A percentile compares a stretch with the other conserved stretches of the same genome.
These are phyloP conservation scores for Xylariaceae sp. DNA, from an alignment of 2,329 filamentous ascomycete genomes.

Conservation along the genomic window DNA sequence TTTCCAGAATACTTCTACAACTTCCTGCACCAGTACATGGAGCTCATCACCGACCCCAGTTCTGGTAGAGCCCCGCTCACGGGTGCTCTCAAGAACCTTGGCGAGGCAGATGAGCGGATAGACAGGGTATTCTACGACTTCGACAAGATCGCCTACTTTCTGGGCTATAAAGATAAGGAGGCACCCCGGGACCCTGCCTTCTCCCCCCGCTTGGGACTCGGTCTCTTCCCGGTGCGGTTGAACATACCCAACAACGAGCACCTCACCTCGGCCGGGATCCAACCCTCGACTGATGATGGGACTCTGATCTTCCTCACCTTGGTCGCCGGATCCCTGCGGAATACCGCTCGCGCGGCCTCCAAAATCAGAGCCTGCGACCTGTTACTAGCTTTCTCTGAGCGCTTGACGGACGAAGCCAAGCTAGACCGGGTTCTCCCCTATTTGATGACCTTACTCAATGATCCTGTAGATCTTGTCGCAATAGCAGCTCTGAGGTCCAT, in stretches of 20 bases:
- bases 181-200: slow-evolving; percentile 23
- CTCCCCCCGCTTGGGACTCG: slow-evolving; percentile 43
- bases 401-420: slow-evolving; percentile 90
- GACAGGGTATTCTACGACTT: slow-evolving; percentile 91
- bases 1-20: slow-evolving; percentile 97
- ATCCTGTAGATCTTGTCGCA: slow-evolving; percentile 76
- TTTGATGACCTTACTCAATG: slow-evolving; percentile 72
- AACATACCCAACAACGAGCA: slow-evolving; percentile 83
- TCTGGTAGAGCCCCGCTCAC: slow-evolving; percentile 68
- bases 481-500: slow-evolving; percentile 79
- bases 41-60: slow-evolving; percentile 83
- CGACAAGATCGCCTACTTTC: slow-evolving; percentile 93
- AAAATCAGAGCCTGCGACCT: slow-evolving; percentile 86
- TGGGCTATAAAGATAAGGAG: slow-evolving; percentile 59
- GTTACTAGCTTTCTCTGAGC: slow-evolving; percentile 82
- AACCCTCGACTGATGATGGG: slow-evolving; percentile 70
- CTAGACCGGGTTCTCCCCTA: slow-evolving; percentile 90
- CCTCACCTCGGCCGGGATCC: slow-evolving; percentile 51
- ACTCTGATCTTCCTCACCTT: slow-evolving; percentile 88
- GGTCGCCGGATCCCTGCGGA: slow-evolving; percentile 80
- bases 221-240: slow-evolving; percentile 71
- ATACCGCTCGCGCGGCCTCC: slow-evolving; percentile 81
- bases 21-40: slow-evolving; percentile 97
- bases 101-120: slow-evolving; percentile 88
- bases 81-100: slow-evolving; percentile 61